Evolutionary conservation across 495 filamentous ascomycete species (phyloP).

Genomic region (Penicillium salamii): DNA sequence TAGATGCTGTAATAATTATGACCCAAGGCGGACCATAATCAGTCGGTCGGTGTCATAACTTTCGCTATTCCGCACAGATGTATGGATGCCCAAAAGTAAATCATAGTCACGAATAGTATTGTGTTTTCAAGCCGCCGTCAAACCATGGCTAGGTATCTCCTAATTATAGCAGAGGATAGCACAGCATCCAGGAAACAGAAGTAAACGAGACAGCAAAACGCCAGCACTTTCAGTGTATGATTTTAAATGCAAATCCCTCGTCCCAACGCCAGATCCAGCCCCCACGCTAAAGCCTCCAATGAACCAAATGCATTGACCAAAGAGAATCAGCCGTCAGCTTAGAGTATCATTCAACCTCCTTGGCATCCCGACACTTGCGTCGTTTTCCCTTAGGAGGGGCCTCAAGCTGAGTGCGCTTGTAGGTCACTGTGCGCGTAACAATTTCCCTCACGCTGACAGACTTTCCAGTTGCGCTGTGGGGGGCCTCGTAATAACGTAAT

Average conservation of each 20-base stretch:
- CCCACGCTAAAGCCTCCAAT: constrained; percentile 1
- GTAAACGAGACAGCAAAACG: background rate
- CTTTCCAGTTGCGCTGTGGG: constrained; percentile 28
- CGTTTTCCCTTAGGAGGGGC: constrained; percentile 43
- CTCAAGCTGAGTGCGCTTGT: constrained; percentile 40
- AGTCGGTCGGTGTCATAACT: too few species aligned
- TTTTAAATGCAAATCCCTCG: constrained; percentile 5
- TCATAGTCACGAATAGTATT: background rate
- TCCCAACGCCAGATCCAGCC: background rate
- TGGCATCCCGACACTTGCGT: constrained; percentile 24
- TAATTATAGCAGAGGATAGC: background rate
- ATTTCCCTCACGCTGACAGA: constrained; percentile 47
- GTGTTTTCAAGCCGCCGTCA: background rate
- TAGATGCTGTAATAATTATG: too few species aligned
- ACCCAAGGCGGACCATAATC: background rate
- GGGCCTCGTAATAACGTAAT: constrained; percentile 33
- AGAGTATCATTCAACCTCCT: constrained; percentile 1
- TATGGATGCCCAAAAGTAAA: background rate
- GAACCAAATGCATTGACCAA: background rate
- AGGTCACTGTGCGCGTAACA: constrained; percentile 49
- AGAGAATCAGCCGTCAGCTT: background rate
- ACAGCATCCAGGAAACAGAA: background rate
- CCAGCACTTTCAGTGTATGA: background rate
- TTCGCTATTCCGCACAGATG: too few species aligned
- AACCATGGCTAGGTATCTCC: too few species aligned